Evolutionary conservation across 305 asterid genomes (phyloP), one percentile per base, ranked within the genome.

Genomic region (Fraxinus platypoda): DNA sequence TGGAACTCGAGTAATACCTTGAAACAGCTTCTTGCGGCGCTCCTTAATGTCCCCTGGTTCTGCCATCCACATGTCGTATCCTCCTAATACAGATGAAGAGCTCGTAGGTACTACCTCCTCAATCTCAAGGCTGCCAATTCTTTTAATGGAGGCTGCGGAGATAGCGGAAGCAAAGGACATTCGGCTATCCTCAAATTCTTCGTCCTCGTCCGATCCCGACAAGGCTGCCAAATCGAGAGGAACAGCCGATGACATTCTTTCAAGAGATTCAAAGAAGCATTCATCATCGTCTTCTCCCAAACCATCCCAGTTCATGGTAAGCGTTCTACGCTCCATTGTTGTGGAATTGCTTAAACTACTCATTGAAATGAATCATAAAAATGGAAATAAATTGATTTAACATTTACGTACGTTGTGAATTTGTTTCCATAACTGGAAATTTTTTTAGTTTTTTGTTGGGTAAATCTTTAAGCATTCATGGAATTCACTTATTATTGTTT

Each of bases 271-370:
- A 49, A 91, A 97, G 90, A 97, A 97, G 35, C 68, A 88, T 59
- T 93, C 97, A n/a, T 97, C 99, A 6, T 94, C 98, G 9, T 93
- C 94, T 17, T 90, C 94, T 1, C 91, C 90, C 15, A 93, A 88
- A 4, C 93, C 93, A 21, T 92, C 98, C 98, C 97, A 97, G 84
- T 89, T 85, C 99, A 97, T 93, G 49, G 98, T 92, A 31, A 95
- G 86, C 79, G 93, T 97, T 81, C 98, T 91, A 74, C 92, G 91
- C 49, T 83, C 90, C 97, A 92, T 93, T 11, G 85, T 77, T 80
- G 88, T 88, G 84, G 92, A 92, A 30, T 70, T 30, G 75, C 41
- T 86, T 81, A 66, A 17, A 7, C 19, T 26, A 41, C 3, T 78
- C 74, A 46, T 21, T 13, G 78, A 79, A 80, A 30, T 43, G 78